These are phyloP conservation scores for Rosa lucieae DNA, from an alignment of 306 rosid species.

Conservation along the genomic window DNA sequence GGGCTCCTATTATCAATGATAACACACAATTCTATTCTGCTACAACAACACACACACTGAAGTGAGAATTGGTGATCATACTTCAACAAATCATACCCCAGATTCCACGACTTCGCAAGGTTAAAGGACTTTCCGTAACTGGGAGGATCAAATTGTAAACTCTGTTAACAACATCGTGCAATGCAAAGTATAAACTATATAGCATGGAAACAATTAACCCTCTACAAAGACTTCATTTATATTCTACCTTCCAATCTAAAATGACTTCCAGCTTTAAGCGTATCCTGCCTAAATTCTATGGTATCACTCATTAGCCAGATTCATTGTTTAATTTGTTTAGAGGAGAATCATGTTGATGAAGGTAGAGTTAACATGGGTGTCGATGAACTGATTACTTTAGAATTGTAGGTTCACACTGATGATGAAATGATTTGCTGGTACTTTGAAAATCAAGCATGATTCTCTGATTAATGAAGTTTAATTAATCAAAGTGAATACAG, in stretches of 20 bases:
- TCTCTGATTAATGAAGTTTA: not conserved
- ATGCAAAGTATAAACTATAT: not conserved
- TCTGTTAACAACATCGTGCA: not conserved
- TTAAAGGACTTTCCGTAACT: too few relatives aligned
- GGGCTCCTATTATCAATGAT: too few relatives aligned
- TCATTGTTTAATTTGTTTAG: not conserved
- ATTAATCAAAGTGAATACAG: conserved; percentile 24
- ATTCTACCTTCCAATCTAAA: not conserved
- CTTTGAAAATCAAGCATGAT: conserved; percentile 3
- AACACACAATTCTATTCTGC: too few relatives aligned
- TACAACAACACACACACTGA: not conserved
- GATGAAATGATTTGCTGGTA: not conserved
- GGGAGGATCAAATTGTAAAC: too few relatives aligned
- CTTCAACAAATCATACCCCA: not conserved
- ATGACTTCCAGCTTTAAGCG: not conserved
- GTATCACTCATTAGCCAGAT: conserved; percentile 6
- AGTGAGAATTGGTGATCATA: not conserved
- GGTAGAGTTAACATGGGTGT: not conserved
- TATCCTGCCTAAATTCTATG: conserved; percentile 2
- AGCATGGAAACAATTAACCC: not conserved
- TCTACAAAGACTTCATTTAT: not conserved
- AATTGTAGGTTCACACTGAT: conserved; percentile 7
- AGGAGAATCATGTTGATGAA: not conserved
- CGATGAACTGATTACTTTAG: not conserved
- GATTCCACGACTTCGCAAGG: too few relatives aligned